Conservation (phyloP, 257 asterid genomes). For the Ophiorrhiza pumila region DNA sequence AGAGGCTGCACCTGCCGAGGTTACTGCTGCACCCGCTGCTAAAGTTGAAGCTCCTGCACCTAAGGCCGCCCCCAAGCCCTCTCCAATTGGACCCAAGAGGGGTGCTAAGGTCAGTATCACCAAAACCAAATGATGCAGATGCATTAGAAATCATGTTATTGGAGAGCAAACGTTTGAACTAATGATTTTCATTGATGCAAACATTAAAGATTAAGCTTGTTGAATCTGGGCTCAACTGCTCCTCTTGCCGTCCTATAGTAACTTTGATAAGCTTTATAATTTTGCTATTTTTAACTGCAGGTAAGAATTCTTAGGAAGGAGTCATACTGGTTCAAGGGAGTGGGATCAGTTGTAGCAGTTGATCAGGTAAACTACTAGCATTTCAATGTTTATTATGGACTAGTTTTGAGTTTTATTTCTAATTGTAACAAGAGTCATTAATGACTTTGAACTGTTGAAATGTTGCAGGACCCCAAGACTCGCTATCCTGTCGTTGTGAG, state of each 20-base stretch:
- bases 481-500: conserved; percentile 93
- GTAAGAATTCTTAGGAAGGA: conserved; percentile 87
- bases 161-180: too few species aligned
- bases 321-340: conserved; percentile 90
- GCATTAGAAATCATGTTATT: too few species aligned
- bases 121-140: background rate
- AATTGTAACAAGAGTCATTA: too few species aligned
- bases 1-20: conserved; percentile 32
- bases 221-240: too few species aligned
- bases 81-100: conserved; percentile 89
- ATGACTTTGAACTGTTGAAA: background rate
- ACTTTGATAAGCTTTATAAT: background rate
- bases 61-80: conserved; percentile 63
- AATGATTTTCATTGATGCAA: too few species aligned
- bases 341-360: conserved; percentile 89
- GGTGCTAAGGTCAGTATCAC: conserved; percentile 54
- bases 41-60: conserved; percentile 32
- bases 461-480: conserved; percentile 75
- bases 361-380: conserved; percentile 57
- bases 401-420: background rate
- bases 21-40: conserved; percentile 30
- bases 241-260: too few species aligned
- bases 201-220: too few species aligned
- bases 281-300: too few species aligned
- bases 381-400: background rate